Percentiles rank a stretch among this genome's conserved stretches.
Conservation (phyloP, 179 eudicot genomes). For the Beta macrorhiza region DNA sequence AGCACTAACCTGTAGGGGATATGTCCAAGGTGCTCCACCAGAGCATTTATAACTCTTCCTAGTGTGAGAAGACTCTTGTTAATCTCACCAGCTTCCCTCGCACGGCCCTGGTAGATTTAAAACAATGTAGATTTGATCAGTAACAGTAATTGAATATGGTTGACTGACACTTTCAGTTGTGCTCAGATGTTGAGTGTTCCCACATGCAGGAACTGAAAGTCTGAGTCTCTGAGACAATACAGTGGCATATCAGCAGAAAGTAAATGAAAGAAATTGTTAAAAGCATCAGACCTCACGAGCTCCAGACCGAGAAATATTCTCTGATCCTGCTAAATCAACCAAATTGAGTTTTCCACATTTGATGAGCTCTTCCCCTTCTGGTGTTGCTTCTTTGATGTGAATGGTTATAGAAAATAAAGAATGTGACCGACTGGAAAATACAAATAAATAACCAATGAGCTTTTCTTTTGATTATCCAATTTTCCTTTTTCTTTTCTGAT, state of each 20-base stretch:
- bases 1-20: slow-evolving; percentile 76
- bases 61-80: slow-evolving; percentile 93
- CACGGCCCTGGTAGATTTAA: slow-evolving; percentile 72
- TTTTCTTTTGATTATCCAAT: neutral
- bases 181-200: neutral
- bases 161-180: neutral
- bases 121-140: neutral
- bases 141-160: neutral
- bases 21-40: slow-evolving; percentile 98
- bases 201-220: neutral
- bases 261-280: slow-evolving; percentile 2
- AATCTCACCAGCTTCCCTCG: slow-evolving; percentile 99
- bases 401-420: slow-evolving; percentile 93
- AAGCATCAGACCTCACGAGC: slow-evolving; percentile 78
- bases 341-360: slow-evolving; percentile 96
- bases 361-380: slow-evolving; percentile 98
- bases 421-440: slow-evolving; percentile 81
- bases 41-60: slow-evolving; percentile 96
- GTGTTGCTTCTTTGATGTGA: slow-evolving; percentile 97
- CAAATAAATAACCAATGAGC: slow-evolving; percentile 15
- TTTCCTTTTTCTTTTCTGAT: neutral
- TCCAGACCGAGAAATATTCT: slow-evolving; percentile 97
- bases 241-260: neutral
- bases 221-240: neutral
- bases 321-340: slow-evolving; percentile 98